These are phyloP conservation scores for Grigorovia humatica DNA, from an alignment of 805 yeast species.

Conservation along the genomic window DNA sequence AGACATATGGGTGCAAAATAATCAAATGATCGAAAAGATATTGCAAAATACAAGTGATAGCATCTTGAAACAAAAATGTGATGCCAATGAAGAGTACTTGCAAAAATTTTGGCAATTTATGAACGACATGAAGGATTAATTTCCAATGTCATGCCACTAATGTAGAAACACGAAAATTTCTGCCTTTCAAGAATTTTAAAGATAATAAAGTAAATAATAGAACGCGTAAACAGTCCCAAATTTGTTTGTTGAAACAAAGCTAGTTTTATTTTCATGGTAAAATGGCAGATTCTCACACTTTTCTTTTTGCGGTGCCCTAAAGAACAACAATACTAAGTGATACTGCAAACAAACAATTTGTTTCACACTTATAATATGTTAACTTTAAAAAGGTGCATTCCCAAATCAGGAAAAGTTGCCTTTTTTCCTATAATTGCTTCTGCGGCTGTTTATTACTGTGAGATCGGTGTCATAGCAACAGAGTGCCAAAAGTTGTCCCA, in stretches of 20 bases:
- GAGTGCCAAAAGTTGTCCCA: neutral
- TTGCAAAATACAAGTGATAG: slow-evolving; percentile 29
- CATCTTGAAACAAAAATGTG: slow-evolving; percentile 31
- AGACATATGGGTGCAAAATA: slow-evolving; percentile 32
- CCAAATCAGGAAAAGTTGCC: neutral
- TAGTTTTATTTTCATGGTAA: too few relatives aligned
- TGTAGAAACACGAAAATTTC: neutral
- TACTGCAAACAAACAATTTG: too few relatives aligned
- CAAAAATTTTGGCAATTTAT: slow-evolving; percentile 11
- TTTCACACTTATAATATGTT: too few relatives aligned
- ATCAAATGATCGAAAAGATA: slow-evolving; percentile 33
- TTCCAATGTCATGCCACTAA: too few relatives aligned
- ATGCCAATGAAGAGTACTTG: slow-evolving; percentile 20
- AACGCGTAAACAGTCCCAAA: neutral
- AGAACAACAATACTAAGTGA: too few relatives aligned
- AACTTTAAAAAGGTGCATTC: neutral
- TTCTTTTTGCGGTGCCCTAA: neutral
- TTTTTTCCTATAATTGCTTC: too few relatives aligned
- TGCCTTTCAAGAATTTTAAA: too few relatives aligned
- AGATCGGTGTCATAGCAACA: neutral
- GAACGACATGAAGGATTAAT: neutral
- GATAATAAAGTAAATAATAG: too few relatives aligned
- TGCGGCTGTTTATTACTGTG: neutral
- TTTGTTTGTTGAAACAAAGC: too few relatives aligned
- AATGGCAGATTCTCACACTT: neutral